Base-by-base conservation (phyloP, 129 eudicot species). In the Oenanthe sinensis region DNA sequence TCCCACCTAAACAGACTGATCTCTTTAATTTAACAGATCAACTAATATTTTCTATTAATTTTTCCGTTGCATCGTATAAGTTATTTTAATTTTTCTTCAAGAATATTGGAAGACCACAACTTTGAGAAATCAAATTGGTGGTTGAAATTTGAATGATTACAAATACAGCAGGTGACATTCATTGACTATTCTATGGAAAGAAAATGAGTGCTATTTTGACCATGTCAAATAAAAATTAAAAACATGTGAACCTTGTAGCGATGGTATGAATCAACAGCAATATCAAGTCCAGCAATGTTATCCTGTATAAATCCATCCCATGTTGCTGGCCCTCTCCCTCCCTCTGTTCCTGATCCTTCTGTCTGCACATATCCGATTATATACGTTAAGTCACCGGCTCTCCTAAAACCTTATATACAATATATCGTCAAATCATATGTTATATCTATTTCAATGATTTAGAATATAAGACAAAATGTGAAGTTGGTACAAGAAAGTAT, bases 321-420 rank as follows among this genome's bases (percentile, higher is more conserved):
- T 4, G 79, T 76, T 42, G 69, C 58, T 33, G 79, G 47, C n/a
- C 79, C 79, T 76, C 79, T 76, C 71, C 79, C 79, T 55, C 79
- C 79, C 62, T 55, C 79, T 36, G 68, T 76, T 55, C 71, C 71
- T 10, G 69, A 76, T 2, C 79, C 79, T 40, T 76, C 79, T 5
- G 79, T 76, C 79, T 76, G 48, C 48, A 33, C 58, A 50, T 50
- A 16, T 49, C 22, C 55, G 16, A 15, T 15, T 16, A 33, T 1
- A 33, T 1, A 33, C 1, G 36, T 33, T 33, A 33, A 33, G 36
- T 33, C 0, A 33, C 36, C 36, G 1, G 36, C 36, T 33, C 36
- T 33, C 36, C 36, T n/a, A n/a, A n/a, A n/a, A n/a, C n/a, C n/a
- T n/a, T n/a, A n/a, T n/a, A n/a, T n/a, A n/a, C n/a, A n/a, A n/a